These are phyloP conservation scores for Atalantia buxifolia DNA, from an alignment of 345 rosid genomes.

Conservation along the genomic window DNA sequence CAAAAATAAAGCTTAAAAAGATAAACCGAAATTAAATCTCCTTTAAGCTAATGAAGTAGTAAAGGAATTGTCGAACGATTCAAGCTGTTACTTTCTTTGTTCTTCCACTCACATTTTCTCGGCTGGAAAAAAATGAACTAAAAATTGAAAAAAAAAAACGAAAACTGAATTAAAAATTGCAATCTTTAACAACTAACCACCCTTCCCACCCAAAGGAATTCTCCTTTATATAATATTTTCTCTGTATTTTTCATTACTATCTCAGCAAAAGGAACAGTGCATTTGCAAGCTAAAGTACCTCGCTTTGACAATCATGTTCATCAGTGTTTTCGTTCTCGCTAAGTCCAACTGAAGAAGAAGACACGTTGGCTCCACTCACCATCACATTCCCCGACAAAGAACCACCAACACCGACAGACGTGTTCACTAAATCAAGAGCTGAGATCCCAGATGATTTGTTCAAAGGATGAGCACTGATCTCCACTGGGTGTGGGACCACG, in stretches of 20 bases:
- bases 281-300: conserved; percentile 37
- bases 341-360: conserved; percentile 50
- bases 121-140: background rate
- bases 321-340: conserved; percentile 62
- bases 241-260: background rate
- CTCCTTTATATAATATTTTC: background rate
- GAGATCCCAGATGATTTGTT: conserved; percentile 17
- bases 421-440: conserved; percentile 10
- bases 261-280: conserved; percentile 10
- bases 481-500: background rate
- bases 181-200: background rate
- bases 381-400: conserved; percentile 28
- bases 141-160: background rate
- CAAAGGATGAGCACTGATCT: background rate
- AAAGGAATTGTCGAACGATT: background rate
- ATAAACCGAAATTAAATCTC: background rate
- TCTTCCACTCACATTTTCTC: background rate
- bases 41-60: background rate
- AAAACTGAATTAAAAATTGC: background rate
- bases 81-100: background rate
- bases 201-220: background rate
- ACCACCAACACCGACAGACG: conserved; percentile 12
- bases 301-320: conserved; percentile 78
- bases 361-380: conserved; percentile 26
- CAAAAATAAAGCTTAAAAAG: background rate